phyloP scores from a whole-genome alignment of 208 protist species.

The Angomonas desouzai region DNA sequence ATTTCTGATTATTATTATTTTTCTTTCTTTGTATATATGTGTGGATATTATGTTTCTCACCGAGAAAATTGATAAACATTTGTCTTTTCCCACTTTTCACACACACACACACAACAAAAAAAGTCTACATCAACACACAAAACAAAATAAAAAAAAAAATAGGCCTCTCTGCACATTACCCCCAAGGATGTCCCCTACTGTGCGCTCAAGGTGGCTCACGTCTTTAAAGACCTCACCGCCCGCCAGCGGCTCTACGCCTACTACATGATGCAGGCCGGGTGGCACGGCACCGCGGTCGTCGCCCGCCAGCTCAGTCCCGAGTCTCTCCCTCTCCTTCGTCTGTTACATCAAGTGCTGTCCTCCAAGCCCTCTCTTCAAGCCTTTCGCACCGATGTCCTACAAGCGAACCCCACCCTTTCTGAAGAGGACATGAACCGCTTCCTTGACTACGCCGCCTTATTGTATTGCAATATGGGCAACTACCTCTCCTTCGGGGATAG shows the following conservation, averaged over 20 bases:
- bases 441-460: conserved; percentile 67
- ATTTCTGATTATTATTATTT: too few relatives aligned
- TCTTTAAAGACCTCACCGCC: conserved; percentile 71
- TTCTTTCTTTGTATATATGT: too few relatives aligned
- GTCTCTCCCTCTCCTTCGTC: conserved; percentile 50
- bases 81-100: conserved; percentile 1
- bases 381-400: conserved; percentile 16
- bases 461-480: conserved; percentile 93
- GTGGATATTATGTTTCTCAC: too few relatives aligned
- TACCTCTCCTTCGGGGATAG: conserved; percentile 92
- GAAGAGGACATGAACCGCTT: conserved; percentile 57
- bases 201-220: conserved; percentile 45
- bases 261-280: conserved; percentile 57
- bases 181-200: conserved; percentile 63
- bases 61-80: conserved; percentile 4
- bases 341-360: conserved; percentile 42
- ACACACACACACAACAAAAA: background rate
- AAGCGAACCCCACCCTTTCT: conserved; percentile 17
- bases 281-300: conserved; percentile 45
- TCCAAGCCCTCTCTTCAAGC: conserved; percentile 17
- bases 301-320: conserved; percentile 55
- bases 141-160: conserved; percentile 1
- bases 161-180: conserved; percentile 33
- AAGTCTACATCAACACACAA: conserved; percentile 4
- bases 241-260: conserved; percentile 84